A percentile compares a stretch with the other conserved stretches of the same genome.
phyloP scores from a whole-genome alignment of 2,329 filamentous ascomycete species.

The Rhytidhysteron rufulum region DNA sequence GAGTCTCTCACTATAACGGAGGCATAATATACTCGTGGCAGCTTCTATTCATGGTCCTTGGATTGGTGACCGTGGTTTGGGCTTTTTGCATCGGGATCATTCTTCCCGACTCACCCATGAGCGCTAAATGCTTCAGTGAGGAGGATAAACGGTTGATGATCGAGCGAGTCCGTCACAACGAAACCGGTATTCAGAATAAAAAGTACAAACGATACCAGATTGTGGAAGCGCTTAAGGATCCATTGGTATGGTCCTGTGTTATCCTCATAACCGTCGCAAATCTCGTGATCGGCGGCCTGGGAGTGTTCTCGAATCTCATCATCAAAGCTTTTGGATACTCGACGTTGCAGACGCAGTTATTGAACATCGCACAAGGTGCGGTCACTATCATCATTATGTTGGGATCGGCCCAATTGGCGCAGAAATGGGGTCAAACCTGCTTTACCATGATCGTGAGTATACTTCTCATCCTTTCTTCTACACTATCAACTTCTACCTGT shows the following conservation, averaged over 20 bases:
- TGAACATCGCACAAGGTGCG: no score
- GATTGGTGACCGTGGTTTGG: neutral
- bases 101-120: conserved; percentile 43
- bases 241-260: conserved; percentile 16
- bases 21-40: conserved; percentile 38
- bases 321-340: conserved; percentile 45
- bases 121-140: conserved; percentile 23
- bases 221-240: conserved; percentile 13
- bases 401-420: no score
- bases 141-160: conserved; percentile 16
- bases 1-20: conserved; percentile 57
- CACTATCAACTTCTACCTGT: conserved; percentile 1
- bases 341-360: conserved; percentile 32
- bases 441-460: neutral
- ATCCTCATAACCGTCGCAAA: conserved; percentile 12
- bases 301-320: conserved; percentile 29
- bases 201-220: conserved; percentile 10
- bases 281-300: conserved; percentile 15
- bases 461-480: neutral
- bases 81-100: conserved; percentile 15
- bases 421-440: no score
- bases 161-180: conserved; percentile 17
- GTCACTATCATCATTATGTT: no score
- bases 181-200: conserved; percentile 49
- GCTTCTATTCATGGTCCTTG: neutral